phyloP scores from a whole-genome alignment of 257 asterid genomes.

The Jacaranda mimosifolia region DNA sequence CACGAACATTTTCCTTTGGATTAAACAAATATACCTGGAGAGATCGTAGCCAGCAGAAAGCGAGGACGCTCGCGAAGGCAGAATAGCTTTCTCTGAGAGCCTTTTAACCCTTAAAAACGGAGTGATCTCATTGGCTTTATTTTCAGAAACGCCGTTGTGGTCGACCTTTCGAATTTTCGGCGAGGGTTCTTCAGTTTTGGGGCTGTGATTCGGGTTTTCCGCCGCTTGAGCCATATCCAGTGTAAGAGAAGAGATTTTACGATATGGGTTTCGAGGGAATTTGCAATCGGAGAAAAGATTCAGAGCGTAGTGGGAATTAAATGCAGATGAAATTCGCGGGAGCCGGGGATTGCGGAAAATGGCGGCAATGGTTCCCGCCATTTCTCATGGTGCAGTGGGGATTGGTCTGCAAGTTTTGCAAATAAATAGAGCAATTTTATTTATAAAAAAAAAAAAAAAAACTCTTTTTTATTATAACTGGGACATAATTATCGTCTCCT shows the following conservation, averaged over 20 bases:
- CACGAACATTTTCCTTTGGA: background rate
- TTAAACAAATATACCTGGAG: constrained; percentile 44
- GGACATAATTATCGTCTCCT: too few species aligned
- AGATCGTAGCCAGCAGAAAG: constrained; percentile 68
- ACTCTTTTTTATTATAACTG: too few species aligned
- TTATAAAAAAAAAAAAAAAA: too few species aligned
- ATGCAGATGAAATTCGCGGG: background rate
- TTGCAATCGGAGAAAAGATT: background rate
- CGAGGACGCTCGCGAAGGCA: constrained; percentile 57
- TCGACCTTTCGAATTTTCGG: constrained; percentile 24
- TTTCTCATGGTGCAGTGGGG: background rate
- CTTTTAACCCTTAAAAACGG: constrained; percentile 51
- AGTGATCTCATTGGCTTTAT: constrained; percentile 21
- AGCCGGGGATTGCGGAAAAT: background rate
- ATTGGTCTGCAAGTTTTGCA: background rate
- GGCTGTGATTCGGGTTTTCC: constrained; percentile 19
- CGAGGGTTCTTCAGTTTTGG: constrained; percentile 14
- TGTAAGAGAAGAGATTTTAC: background rate
- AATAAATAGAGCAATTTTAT: too few species aligned
- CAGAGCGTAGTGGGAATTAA: background rate
- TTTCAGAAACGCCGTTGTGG: constrained; percentile 33
- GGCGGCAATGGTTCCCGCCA: constrained; percentile 44
- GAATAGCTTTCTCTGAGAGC: constrained; percentile 59
- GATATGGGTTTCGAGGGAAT: background rate
- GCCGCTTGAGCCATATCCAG: constrained; percentile 24